Percentiles rank a stretch among this genome's conserved stretches.
Conservation (phyloP, 495 filamentous ascomycete species). For the Hamigera avellanea region DNA sequence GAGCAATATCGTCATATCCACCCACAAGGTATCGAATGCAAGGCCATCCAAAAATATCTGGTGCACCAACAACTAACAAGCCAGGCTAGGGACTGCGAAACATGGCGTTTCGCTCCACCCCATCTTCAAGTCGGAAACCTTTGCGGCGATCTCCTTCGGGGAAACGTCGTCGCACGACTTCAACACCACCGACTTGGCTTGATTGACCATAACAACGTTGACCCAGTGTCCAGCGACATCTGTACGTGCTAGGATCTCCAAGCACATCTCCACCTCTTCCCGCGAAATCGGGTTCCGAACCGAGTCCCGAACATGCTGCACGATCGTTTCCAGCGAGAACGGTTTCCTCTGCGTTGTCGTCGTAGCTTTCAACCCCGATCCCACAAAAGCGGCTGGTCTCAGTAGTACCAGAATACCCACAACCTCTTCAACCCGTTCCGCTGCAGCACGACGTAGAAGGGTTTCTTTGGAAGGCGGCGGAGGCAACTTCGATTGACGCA, state of each 20-base stretch:
- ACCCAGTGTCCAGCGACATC: conserved; percentile 35
- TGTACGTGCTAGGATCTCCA: conserved; percentile 30
- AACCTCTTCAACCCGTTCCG: conserved; percentile 31
- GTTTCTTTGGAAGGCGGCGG: conserved; percentile 32
- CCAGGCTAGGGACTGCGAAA: conserved; percentile 4
- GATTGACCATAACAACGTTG: conserved; percentile 28
- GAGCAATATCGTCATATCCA: too few species aligned
- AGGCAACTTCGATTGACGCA: conserved; percentile 31
- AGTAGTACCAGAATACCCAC: conserved; percentile 26
- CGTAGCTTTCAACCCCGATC: conserved; percentile 22
- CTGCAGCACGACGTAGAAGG: conserved; percentile 25
- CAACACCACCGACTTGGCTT: conserved; percentile 31
- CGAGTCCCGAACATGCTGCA: conserved; percentile 29
- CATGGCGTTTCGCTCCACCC: conserved; percentile 17
- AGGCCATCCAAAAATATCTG: too few species aligned
- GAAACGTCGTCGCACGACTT: conserved; percentile 31
- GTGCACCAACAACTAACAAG: not conserved
- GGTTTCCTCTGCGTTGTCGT: conserved; percentile 27
- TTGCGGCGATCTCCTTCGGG: conserved; percentile 25
- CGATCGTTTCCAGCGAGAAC: conserved; percentile 26
- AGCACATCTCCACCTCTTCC: conserved; percentile 29
- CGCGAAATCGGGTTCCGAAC: conserved; percentile 26
- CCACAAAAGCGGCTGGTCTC: conserved; percentile 24
- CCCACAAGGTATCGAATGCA: too few species aligned
- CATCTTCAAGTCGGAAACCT: conserved; percentile 23